Percentiles rank a stretch among this genome's conserved stretches.
Evolutionary conservation across 352 stramenopile species (phyloP).

Genomic region (Vaucheria bursata): DNA sequence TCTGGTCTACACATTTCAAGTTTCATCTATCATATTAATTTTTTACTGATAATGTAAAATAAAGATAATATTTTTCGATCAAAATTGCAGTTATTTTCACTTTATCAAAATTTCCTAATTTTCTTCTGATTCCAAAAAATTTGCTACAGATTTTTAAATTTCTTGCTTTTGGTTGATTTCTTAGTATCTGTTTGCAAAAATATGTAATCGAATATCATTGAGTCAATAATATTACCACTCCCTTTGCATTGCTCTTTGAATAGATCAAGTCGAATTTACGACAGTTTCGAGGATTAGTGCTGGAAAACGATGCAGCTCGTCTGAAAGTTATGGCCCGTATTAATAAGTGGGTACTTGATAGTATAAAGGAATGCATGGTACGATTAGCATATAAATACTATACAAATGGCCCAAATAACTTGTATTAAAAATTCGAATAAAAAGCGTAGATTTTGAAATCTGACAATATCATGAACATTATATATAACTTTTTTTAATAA

Average conservation of each 20-base stretch:
- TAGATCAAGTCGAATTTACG: neutral
- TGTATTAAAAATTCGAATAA: neutral
- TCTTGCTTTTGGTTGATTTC: too few species aligned
- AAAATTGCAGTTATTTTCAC: too few species aligned
- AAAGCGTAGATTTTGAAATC: neutral
- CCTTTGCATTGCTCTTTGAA: neutral
- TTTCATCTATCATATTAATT: too few species aligned
- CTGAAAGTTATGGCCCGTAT: neutral
- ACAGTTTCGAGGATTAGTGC: neutral
- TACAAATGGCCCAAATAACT: neutral
- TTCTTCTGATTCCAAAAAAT: too few species aligned
- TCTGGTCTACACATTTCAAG: too few species aligned
- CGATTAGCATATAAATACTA: neutral
- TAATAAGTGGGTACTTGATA: neutral
- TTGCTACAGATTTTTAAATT: too few species aligned
- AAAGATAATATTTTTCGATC: too few species aligned
- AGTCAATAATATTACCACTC: neutral
- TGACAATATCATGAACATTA: neutral
- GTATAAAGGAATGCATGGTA: constrained; percentile 5
- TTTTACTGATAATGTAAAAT: too few species aligned
- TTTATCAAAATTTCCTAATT: too few species aligned
- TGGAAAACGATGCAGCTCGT: neutral
- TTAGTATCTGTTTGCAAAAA: too few species aligned
- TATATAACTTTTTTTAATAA: neutral
- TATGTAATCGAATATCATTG: too few species aligned